Conservation (phyloP, 1,284 basidiomycete species). For the Chalciporus sp. region DNA sequence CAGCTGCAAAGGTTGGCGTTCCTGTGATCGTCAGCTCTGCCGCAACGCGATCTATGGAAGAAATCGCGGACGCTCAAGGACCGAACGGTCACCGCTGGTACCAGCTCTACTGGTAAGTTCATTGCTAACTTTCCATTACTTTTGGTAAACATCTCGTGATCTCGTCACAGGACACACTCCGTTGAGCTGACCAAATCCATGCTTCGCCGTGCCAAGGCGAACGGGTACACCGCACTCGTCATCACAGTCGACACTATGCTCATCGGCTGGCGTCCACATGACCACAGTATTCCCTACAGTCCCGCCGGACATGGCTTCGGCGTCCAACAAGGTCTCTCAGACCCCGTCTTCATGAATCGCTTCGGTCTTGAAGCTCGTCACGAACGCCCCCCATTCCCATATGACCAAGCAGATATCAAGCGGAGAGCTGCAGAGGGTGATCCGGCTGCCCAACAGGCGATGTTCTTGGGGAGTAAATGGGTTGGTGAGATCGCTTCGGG, state of each 20-base stretch:
- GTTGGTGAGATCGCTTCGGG: conserved; percentile 60
- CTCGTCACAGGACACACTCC: conserved; percentile 49
- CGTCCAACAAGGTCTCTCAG: conserved; percentile 57
- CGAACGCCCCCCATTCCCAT: conserved; percentile 56
- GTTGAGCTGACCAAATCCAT: conserved; percentile 67
- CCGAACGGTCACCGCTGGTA: conserved; percentile 65
- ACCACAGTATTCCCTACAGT: conserved; percentile 58
- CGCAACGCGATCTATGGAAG: conserved; percentile 70
- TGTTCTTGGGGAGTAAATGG: conserved; percentile 57
- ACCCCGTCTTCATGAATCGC: conserved; percentile 71
- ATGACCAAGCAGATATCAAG: conserved; percentile 48
- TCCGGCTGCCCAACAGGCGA: conserved; percentile 41
- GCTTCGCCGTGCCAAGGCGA: conserved; percentile 63
- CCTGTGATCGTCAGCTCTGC: conserved; percentile 77
- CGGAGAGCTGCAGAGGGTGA: conserved; percentile 47
- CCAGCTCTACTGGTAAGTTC: conserved; percentile 73
- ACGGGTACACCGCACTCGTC: conserved; percentile 67
- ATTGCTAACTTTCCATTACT: too few species aligned
- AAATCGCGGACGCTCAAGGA: conserved; percentile 68
- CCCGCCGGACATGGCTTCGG: conserved; percentile 67
- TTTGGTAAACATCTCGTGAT: too few species aligned
- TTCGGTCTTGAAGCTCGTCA: conserved; percentile 46
- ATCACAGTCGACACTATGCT: conserved; percentile 70
- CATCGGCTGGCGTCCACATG: conserved; percentile 71
- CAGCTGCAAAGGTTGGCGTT: conserved; percentile 63